Base-by-base conservation (phyloP, 495 filamentous ascomycete genomes). In the Saxophila tyrrhenica region DNA sequence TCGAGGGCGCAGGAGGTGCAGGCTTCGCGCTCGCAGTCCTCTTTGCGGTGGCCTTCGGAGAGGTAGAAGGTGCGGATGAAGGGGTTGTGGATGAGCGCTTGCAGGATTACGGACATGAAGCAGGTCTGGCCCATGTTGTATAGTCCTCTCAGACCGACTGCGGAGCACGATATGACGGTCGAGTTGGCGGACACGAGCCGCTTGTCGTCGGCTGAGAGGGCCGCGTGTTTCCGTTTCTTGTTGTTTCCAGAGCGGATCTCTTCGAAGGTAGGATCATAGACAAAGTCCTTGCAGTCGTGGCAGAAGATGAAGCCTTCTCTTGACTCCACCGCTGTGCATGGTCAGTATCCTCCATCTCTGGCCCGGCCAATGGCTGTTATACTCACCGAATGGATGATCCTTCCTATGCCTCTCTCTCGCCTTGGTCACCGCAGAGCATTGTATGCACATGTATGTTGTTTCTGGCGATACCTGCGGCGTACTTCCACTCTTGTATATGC, bases 101-200 rank as follows among this genome's bases (percentile, higher is more conserved):
- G 90, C 16, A 96, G 73, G 44, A 95, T 84, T 25, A 94, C 89
- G 57, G 86, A 89, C 76, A 94, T 85, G 66, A 92, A 96, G 70
- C 90, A 96, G 3, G 90, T 94, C 19, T 87, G 85, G 15, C 90
- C 90, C 67, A 94, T 87, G 65, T 96, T 96, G 65, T 87, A 90
- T 38, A 96, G 82, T n/a, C 90, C 90, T 7, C 89, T 81, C 25
- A 92, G 73, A 7, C 84, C 84, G 38, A 74, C 82, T 2, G 84
- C 82, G 38, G 80, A 82, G 65, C 85, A 89, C 0, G 85, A 82
- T 17, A 77, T 75, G 21, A 73, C 64, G 5, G 71, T 75, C 11
- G 82, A 81, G 63, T 87, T 83, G 25, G 70, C 55, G 19, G 75
- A 67, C 54, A 87, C 77, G 62, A 76, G 78, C 49, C 73, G 66